Evolutionary conservation across 352 stramenopile genomes (phyloP).

Genomic region (Phytophthora pisi): DNA sequence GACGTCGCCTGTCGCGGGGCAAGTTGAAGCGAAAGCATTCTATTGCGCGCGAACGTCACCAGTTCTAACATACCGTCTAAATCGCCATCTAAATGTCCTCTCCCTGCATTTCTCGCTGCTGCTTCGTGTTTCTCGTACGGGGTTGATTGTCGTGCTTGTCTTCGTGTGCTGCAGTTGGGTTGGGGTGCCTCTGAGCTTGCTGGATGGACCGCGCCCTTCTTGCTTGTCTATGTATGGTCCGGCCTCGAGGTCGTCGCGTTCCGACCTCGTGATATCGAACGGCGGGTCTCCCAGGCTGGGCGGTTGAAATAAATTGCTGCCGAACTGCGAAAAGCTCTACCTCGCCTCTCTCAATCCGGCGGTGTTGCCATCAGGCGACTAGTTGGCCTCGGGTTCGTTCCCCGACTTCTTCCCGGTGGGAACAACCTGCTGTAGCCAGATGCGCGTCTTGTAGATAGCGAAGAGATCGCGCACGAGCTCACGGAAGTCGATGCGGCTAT

Average conservation of each 20-base stretch:
- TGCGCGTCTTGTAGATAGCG: constrained; percentile 98
- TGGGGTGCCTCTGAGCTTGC: constrained; percentile 5
- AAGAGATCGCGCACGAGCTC: constrained; percentile 98
- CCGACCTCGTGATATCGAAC: constrained; percentile 31
- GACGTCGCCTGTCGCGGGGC: neutral
- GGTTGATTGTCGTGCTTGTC: constrained; percentile 7
- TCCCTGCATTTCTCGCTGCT: constrained; percentile 36
- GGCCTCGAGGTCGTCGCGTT: constrained; percentile 30
- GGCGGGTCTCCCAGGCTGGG: constrained; percentile 23
- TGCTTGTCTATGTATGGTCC: constrained; percentile 39
- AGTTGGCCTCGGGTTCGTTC: constrained; percentile 64
- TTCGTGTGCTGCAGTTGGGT: constrained; percentile 19
- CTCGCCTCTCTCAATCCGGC: constrained; percentile 10
- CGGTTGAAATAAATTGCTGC: constrained; percentile 24
- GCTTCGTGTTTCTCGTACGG: constrained; percentile 29
- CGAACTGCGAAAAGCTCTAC: constrained; percentile 19
- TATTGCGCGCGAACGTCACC: constrained; percentile 52
- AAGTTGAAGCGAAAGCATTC: constrained; percentile 47
- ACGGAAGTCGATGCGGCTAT: constrained; percentile 96
- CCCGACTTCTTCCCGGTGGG: constrained; percentile 71
- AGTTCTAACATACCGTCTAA: constrained; percentile 60
- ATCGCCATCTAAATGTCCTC: constrained; percentile 49
- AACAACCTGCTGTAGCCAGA: constrained; percentile 97
- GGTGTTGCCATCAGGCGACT: constrained; percentile 23
- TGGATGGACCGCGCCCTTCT: constrained; percentile 19